Conservation (phyloP, 305 asterid genomes). For the Fraxinus sp. region DNA sequence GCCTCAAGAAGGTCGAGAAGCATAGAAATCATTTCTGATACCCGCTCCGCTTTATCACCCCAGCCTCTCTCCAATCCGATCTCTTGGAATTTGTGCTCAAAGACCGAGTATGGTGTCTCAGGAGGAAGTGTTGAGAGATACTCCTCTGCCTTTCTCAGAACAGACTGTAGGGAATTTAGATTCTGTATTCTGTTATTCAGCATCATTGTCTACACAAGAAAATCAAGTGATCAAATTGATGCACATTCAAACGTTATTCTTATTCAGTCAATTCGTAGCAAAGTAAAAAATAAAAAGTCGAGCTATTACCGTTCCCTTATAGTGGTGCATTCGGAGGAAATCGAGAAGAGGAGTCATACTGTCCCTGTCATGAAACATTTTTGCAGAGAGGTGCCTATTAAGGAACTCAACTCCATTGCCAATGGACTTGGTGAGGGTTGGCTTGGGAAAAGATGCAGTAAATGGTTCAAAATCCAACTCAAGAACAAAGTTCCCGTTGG, state of each 20-base stretch:
- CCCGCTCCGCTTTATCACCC: constrained; percentile 82
- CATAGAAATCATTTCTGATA: constrained; percentile 80
- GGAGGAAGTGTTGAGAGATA: constrained; percentile 66
- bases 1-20: constrained; percentile 92
- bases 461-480: constrained; percentile 97
- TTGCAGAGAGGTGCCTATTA: constrained; percentile 92
- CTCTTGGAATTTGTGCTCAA: constrained; percentile 79
- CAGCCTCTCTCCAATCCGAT: constrained; percentile 96
- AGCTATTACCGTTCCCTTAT: constrained; percentile 75
- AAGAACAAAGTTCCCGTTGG: constrained; percentile 73
- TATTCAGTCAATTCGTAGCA: background rate
- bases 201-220: constrained; percentile 67
- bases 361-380: constrained; percentile 93
- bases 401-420: constrained; percentile 99
- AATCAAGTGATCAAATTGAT: background rate
- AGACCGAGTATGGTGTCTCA: constrained; percentile 53
- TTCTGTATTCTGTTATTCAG: constrained; percentile 65
- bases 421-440: constrained; percentile 89
- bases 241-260: background rate
- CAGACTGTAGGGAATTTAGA: constrained; percentile 64
- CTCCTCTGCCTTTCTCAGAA: constrained; percentile 91
- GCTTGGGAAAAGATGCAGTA: constrained; percentile 83
- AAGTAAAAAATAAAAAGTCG: background rate
- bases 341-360: constrained; percentile 94
- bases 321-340: constrained; percentile 70